These are phyloP conservation scores for Stephania cephalantha DNA, from an alignment of 164 flowering plant species.

Conservation along the genomic window DNA sequence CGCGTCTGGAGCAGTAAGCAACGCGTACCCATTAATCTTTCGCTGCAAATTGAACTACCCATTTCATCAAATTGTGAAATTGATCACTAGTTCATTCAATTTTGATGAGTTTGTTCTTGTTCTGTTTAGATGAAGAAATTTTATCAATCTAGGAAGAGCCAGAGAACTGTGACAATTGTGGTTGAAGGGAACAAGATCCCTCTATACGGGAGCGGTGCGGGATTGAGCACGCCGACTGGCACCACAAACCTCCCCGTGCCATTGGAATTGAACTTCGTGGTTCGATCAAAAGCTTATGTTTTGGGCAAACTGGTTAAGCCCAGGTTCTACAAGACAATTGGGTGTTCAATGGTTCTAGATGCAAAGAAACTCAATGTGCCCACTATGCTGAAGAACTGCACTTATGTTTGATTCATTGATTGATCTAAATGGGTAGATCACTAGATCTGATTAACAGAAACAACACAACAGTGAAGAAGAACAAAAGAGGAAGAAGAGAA, in stretches of 20 bases:
- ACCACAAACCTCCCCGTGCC: slow-evolving; percentile 41
- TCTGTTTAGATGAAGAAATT: slow-evolving; percentile 61
- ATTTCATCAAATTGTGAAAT: background rate
- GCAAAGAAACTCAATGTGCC: slow-evolving; percentile 42
- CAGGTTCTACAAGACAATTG: slow-evolving; percentile 54
- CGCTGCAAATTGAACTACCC: background rate
- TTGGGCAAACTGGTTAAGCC: slow-evolving; percentile 81
- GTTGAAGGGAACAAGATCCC: slow-evolving; percentile 65
- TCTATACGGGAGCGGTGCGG: slow-evolving; percentile 70
- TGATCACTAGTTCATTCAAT: background rate
- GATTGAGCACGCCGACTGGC: slow-evolving; percentile 57
- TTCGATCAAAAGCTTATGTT: slow-evolving; percentile 71
- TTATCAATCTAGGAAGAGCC: slow-evolving; percentile 77
- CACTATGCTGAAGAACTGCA: slow-evolving; percentile 56
- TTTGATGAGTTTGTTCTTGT: background rate
- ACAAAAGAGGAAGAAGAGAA: background rate
- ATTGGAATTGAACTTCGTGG: slow-evolving; percentile 43
- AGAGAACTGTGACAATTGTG: slow-evolving; percentile 37
- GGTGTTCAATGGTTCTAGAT: slow-evolving; percentile 43
- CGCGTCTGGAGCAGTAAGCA: slow-evolving; percentile 62
- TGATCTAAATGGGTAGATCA: no score
- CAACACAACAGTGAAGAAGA: background rate
- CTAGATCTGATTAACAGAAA: slow-evolving; percentile 12
- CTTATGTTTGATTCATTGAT: slow-evolving; percentile 14
- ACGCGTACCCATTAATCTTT: background rate